phyloP scores from a whole-genome alignment of 192 early-diverging fungal genomes.

The Coemansia aciculifera region DNA sequence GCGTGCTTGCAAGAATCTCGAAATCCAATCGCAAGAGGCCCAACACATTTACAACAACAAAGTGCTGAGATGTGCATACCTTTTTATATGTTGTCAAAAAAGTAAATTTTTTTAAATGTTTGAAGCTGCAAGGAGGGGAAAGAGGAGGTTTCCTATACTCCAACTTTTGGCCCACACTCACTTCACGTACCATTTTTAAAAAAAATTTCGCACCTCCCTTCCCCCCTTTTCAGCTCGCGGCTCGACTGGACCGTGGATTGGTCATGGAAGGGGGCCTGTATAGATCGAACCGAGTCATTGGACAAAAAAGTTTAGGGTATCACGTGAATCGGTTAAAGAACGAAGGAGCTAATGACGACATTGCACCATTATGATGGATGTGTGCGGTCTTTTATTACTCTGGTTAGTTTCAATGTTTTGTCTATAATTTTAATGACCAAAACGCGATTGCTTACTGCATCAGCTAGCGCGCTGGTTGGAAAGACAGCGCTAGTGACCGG shows the following conservation, averaged over 20 bases:
- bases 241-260: neutral
- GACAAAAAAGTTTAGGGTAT: slow-evolving; percentile 32
- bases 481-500: slow-evolving; percentile 63
- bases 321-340: slow-evolving; percentile 17
- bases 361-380: neutral
- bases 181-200: slow-evolving; percentile 1
- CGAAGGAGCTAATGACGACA: neutral
- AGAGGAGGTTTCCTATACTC: slow-evolving; percentile 29
- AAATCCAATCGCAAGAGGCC: neutral
- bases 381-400: neutral
- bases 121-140: slow-evolving; percentile 35
- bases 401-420: neutral
- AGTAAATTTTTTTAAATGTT: slow-evolving; percentile 12
- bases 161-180: neutral
- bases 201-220: slow-evolving; percentile 17
- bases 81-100: slow-evolving; percentile 23
- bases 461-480: slow-evolving; percentile 20
- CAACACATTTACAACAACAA: neutral
- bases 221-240: neutral
- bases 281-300: neutral
- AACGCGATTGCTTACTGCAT: neutral
- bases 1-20: neutral
- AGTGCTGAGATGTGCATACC: slow-evolving; percentile 17
- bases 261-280: neutral
- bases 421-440: slow-evolving; percentile 6